Evolutionary conservation across 108 stramenopile genomes (phyloP), one percentile per base, ranked within the genome.

Genomic region (Conticribra weissflogii): DNA sequence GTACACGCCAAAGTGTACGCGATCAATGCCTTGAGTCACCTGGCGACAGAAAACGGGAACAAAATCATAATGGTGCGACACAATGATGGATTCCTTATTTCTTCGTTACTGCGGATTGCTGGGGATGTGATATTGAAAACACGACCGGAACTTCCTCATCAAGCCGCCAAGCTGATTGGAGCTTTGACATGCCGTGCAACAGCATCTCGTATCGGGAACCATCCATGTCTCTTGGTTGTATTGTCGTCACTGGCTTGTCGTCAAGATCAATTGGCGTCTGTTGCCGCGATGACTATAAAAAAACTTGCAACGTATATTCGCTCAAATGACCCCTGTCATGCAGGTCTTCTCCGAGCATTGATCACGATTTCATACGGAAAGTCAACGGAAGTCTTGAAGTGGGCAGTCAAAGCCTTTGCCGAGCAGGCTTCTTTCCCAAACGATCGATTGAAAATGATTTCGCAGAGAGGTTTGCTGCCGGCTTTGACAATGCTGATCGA

Each of bases 391-490:
- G 75, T 76, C 19, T 52, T 76, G 15, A 68, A 68, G 23, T 76
- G 41, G 55, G 50, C 67, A 3, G 68, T 76, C 3, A 76, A 76
- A 28, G 67, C 75, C 7, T 76, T 32, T 49, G 23, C 17, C 29
- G 68, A 68, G 32, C 75, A 76, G 67, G 54, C 67, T 52, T 46
- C 59, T 28, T 76, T 68, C 31, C 75, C 67, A 3, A 67, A 51
- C 14, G 60, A 76, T 47, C 60, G 75, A 44, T 22, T 76, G 28
- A 56, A 68, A 23, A 76, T 76, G 75, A 76, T 76, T 41, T 67
- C 66, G 29, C 67, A 68, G n/a, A 68, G 57, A 45, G 75, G 75
- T 23, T 46, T 76, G 24, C 31, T 76, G 28, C 49, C 67, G 3
- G 30, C 68, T 1, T 59, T 76, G 19, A 57, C 68, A 41, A 46